Conservation (phyloP, 2,329 filamentous ascomycete genomes). For the Eutypa lata region DNA sequence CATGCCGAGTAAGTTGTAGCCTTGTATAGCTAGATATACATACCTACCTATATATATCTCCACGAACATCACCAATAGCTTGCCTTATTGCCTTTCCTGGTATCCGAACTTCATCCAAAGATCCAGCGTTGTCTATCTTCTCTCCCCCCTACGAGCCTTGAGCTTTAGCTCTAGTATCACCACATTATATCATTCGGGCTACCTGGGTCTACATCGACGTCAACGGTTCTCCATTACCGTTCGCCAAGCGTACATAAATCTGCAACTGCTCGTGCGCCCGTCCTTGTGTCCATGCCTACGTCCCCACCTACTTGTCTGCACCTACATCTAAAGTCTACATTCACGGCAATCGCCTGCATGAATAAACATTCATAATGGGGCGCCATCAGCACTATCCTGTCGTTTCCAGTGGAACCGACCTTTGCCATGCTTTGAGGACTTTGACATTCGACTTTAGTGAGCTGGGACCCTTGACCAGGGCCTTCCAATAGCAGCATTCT, state of each 20-base stretch:
- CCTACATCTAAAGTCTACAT: too few relatives aligned
- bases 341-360: too few relatives aligned
- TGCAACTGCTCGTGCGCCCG: not conserved
- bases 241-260: not conserved
- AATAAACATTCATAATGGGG: too few relatives aligned
- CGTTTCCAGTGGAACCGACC: too few relatives aligned
- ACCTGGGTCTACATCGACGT: not conserved
- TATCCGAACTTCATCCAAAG: too few relatives aligned
- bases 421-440: too few relatives aligned
- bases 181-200: not conserved
- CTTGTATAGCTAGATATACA: not conserved
- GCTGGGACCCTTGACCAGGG: too few relatives aligned
- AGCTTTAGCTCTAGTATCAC: not conserved
- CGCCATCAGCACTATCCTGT: too few relatives aligned
- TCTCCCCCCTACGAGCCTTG: not conserved
- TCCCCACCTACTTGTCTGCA: not conserved
- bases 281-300: not conserved
- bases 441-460: too few relatives aligned
- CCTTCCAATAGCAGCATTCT: too few relatives aligned
- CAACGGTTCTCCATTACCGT: not conserved
- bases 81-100: too few relatives aligned
- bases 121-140: not conserved
- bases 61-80: too few relatives aligned
- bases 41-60: not conserved
- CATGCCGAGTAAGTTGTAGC: constrained; percentile 25